Evolutionary conservation across 768 basidiomycete genomes (phyloP).

Genomic region (Epithele typhae): DNA sequence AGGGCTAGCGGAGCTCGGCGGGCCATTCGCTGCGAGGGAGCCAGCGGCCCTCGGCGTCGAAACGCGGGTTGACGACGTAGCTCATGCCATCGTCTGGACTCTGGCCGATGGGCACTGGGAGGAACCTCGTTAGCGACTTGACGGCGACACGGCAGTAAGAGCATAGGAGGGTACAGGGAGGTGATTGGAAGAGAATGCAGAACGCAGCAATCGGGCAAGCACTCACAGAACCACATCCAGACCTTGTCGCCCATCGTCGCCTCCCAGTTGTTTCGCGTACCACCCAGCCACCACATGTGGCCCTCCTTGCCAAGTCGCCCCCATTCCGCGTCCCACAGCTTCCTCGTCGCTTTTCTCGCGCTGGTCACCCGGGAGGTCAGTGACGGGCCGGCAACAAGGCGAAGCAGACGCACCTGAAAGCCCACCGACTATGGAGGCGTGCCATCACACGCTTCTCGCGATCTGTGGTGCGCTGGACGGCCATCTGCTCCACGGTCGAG

Average conservation of each 20-base stretch:
- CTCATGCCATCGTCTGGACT: slow-evolving; percentile 53
- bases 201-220: background rate
- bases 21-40: slow-evolving; percentile 70
- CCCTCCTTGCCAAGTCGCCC: slow-evolving; percentile 71
- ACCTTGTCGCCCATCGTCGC: slow-evolving; percentile 72
- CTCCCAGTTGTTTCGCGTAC: slow-evolving; percentile 60
- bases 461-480: slow-evolving; percentile 53
- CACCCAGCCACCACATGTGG: slow-evolving; percentile 84
- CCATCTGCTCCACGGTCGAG: slow-evolving; percentile 80
- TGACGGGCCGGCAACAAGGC: background rate
- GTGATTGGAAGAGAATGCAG: no score
- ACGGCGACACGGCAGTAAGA: background rate
- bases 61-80: slow-evolving; percentile 70
- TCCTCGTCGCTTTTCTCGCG: slow-evolving; percentile 40
- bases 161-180: no score
- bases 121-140: background rate
- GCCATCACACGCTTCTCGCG: slow-evolving; percentile 52
- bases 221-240: slow-evolving; percentile 80
- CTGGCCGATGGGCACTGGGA: slow-evolving; percentile 48
- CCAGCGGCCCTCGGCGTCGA: slow-evolving; percentile 66
- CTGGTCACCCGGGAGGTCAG: slow-evolving; percentile 29
- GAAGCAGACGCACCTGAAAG: slow-evolving; percentile 42
- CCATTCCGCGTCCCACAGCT: slow-evolving; percentile 78
- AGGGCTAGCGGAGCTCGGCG: slow-evolving; percentile 46
- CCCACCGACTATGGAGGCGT: slow-evolving; percentile 50